Evolutionary conservation across 805 yeast species (phyloP), one percentile per base, ranked within the genome.

Genomic region (Metschnikowia cubensis): DNA sequence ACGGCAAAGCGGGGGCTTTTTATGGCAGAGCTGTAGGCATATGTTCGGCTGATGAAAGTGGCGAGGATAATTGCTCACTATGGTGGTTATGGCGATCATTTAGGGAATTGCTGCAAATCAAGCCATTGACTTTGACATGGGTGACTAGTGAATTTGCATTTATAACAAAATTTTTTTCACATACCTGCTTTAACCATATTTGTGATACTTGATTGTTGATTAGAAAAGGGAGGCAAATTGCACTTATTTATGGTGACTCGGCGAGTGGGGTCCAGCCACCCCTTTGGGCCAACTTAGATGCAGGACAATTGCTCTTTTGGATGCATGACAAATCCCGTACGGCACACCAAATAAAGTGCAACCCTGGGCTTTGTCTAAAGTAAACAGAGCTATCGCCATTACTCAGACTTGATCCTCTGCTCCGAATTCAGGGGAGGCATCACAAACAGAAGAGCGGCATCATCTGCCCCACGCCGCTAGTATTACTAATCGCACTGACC

Each of bases 111-210:
- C 36, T 31, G 53, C 45, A 51, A 45, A 21, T 18, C 14, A 32
- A 10, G 41, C 33, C 21, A 36, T 34, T 21, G 17, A 7, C 18
- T 20, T 22, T 7, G 4, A 20, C 41, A 10, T 4, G 32, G n/a
- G 18, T 14, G 7, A n/a, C 2, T 21, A 14, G 13, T 38, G 17
- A 31, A 22, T n/a, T 38, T 8, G 13, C 5, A 22, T 8, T n/a
- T n/a, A 14, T 3, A 7, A 31, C 29, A 22, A n/a, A 33, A 15
- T 25, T 21, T 7, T 17, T 11, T 14, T 4, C 50, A 79, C 84
- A 59, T 78, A 80, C 84, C 83, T 66, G 85, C 85, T 71, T 80
- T 80, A 57, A 81, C 84, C 84, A 81, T 81, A 66, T 62, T 75
- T 53, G 55, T 21, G 46, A 20, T 29, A 34, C 4, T 43, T 22